phyloP scores from a whole-genome alignment of 352 stramenopile species.

The Elongisporangium undulatum region DNA sequence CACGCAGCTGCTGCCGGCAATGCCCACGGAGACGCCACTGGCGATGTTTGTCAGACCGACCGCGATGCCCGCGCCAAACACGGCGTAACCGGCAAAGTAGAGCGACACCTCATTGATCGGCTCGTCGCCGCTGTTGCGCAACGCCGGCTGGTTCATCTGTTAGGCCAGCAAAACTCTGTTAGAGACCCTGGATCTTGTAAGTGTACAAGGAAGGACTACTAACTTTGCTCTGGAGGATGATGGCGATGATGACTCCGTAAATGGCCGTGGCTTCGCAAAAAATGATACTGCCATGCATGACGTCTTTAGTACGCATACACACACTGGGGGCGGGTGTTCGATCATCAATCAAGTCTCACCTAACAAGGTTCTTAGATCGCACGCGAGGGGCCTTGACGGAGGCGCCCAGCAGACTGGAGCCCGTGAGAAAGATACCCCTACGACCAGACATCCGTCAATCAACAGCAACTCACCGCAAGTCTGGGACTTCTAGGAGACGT shows the following conservation, averaged over 20 bases:
- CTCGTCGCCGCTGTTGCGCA: slow-evolving; percentile 55
- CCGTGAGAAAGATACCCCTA: slow-evolving; percentile 92
- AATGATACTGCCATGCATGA: slow-evolving; percentile 89
- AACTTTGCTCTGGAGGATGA: slow-evolving; percentile 98
- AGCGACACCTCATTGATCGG: slow-evolving; percentile 70
- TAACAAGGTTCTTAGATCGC: slow-evolving; percentile 99
- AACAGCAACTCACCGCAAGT: too few relatives aligned
- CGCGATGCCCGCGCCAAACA: slow-evolving; percentile 96
- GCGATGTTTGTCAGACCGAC: slow-evolving; percentile 99
- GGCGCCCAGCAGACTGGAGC: slow-evolving; percentile 96
- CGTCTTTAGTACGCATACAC: background rate
- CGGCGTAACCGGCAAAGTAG: slow-evolving; percentile 97
- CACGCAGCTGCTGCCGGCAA: slow-evolving; percentile 97
- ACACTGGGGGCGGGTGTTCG: background rate
- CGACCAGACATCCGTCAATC: background rate
- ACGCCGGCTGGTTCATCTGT: slow-evolving; percentile 72
- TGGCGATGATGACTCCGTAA: slow-evolving; percentile 99
- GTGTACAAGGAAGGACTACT: slow-evolving; percentile 53
- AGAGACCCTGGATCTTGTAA: slow-evolving; percentile 9
- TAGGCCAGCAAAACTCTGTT: background rate
- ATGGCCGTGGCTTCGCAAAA: slow-evolving; percentile 99
- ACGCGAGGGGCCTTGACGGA: slow-evolving; percentile 98
- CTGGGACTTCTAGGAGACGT: too few relatives aligned
- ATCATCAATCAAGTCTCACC: slow-evolving; percentile 9
- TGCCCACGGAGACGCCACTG: slow-evolving; percentile 95